Evolutionary conservation across 352 stramenopile genomes (phyloP), one percentile per base, ranked within the genome.

Genomic region (Saprolegnia parasitica): DNA sequence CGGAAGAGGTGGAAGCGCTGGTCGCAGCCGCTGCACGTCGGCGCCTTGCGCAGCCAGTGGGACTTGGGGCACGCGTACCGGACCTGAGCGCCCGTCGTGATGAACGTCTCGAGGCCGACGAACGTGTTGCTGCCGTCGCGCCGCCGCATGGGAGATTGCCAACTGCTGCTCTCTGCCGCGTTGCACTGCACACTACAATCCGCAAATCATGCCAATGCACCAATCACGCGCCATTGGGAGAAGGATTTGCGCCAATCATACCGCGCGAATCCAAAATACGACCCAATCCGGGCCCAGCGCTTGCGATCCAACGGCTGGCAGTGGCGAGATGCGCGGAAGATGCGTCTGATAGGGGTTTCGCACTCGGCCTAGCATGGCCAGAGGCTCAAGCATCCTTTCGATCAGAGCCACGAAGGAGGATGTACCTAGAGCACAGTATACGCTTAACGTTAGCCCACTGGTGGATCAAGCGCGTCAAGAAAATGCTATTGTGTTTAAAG

Each of bases 1-100:
- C 83, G 80, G 47, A 81, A 87, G 45, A 90, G 35, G 35, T 60
- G 52, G 35, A 60, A 60, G 24, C 11, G 13, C 13, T n/a, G 52
- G 35, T 60, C 52, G 35, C 52, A 60, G 20, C 52, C 52, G 13
- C 11, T 42, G 11, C 52, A 60, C 3, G 52, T 24, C 42, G 18
- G 42, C 42, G 11, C 18, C 24, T 40, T 60, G 11, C 13, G 16
- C 3, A 1, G 13, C 52, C 52, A 60, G 11, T 60, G 52, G 13
- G 52, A 60, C 52, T 60, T 60, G 52, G 52, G 35, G 35, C 52
- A 60, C 20, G 52, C 52, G 35, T 40, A 40, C 11, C 52, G 52
- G 16, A 60, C 52, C 35, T 60, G 52, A 2, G 52, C 52, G 20
- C 52, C 52, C 4, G 52, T 60, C 35, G 52, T 60, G n/a, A 60